Base-by-base conservation (phyloP, 202 grass and related monocot genomes). In the Setaria viridis region DNA sequence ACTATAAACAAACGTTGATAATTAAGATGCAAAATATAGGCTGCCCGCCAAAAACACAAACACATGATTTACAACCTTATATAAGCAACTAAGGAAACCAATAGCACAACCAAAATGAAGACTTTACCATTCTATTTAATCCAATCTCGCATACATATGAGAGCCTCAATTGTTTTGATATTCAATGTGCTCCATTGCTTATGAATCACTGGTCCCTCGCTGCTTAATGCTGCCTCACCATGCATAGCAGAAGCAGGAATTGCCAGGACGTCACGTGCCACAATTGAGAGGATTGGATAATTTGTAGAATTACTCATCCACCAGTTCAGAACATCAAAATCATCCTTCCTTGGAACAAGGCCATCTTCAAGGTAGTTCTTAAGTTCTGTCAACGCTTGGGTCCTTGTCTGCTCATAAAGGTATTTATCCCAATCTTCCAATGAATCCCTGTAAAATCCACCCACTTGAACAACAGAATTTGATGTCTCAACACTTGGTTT, bases 111-210 rank as follows among this genome's bases (percentile, higher is more conserved):
- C 2, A 21, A 60, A 42, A 1, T 72, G 41, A 54, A 68, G 20
- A 42, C 35, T 60, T 77, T 79, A 85, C 82, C 33, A 9, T 39
- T 66, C 67, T 81, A 88, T 62, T 63, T 78, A 72, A 74, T 88
- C 89, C 82, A 91, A 88, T 91, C 89, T 43, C 2, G 77, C 50
- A 51, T 87, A 47, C 90, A 88, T 7, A 88, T 50, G 35, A 88
- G 86, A 4, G 82, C 90, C 60, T 91, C 89, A 48, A 84, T 85
- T 54, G 82, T 88, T 69, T 91, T 85, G 72, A 77, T 82, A 56
- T 78, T 85, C 39, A 91, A 73, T 82, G 72, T 73, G 72, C 86
- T 82, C 77, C 86, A 66, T 14, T 88, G 67, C 66, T 79, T 85
- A 74, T 9, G 51, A 75, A 88, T 64, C 35, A 41, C 51, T 16